Evolutionary conservation across 495 filamentous ascomycete genomes (phyloP).

Genomic region (Daldinia vernicosa): DNA sequence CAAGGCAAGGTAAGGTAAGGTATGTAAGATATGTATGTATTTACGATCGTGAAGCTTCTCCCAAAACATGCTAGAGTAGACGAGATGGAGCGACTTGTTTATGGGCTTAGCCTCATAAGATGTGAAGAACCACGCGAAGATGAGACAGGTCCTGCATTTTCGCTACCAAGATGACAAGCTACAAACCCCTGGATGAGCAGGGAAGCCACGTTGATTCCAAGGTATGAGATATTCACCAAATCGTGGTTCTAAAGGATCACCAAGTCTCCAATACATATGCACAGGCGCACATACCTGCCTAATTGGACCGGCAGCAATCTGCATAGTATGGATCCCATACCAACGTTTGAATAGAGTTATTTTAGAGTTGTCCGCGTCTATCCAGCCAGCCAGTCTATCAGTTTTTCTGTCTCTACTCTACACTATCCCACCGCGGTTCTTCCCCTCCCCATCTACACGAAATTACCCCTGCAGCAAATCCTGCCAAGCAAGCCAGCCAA

Average conservation of each 20-base stretch:
- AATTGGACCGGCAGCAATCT: slow-evolving; percentile 19
- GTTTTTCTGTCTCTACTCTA: background rate
- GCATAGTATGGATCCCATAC: background rate
- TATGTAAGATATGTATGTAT: background rate
- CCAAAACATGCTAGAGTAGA: background rate
- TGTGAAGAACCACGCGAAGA: slow-evolving; percentile 22
- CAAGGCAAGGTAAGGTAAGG: background rate
- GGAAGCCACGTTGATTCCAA: slow-evolving; percentile 27
- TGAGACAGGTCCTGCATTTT: slow-evolving; percentile 31
- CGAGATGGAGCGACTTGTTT: background rate
- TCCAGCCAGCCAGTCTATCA: background rate
- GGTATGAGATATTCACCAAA: slow-evolving; percentile 12
- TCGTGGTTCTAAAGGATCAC: slow-evolving; percentile 29
- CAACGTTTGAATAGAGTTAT: slow-evolving; percentile 39
- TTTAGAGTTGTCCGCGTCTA: slow-evolving; percentile 32
- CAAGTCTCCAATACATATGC: slow-evolving; percentile 38
- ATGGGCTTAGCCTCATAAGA: slow-evolving; percentile 26
- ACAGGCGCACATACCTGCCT: slow-evolving; percentile 33
- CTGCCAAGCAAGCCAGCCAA: slow-evolving; percentile 20
- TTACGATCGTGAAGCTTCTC: background rate
- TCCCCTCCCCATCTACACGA: background rate
- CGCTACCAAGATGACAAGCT: slow-evolving; percentile 20
- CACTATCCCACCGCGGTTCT: background rate
- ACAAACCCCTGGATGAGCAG: background rate
- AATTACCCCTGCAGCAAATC: slow-evolving; percentile 34